These are phyloP conservation scores for Phaseolus lunatus DNA, from an alignment of 306 rosid genomes.

Conservation along the genomic window DNA sequence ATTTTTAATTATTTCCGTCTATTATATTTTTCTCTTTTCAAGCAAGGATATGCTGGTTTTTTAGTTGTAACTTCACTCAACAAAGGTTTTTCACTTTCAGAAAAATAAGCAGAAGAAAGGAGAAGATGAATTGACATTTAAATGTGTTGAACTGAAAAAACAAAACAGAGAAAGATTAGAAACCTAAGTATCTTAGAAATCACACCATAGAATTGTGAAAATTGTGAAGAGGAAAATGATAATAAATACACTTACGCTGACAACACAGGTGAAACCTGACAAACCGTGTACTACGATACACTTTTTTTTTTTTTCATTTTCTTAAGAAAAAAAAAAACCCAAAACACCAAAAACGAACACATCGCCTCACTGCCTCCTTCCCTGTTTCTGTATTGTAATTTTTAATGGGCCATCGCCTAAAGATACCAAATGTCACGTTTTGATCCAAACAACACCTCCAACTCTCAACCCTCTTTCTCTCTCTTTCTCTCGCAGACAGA, in stretches of 20 bases:
- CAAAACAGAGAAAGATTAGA: no score
- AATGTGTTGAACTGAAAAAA: no score
- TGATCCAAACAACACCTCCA: constrained; percentile 40
- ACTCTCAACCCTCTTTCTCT: constrained; percentile 1
- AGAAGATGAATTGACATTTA: no score
- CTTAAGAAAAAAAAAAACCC: background rate
- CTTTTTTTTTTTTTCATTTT: background rate
- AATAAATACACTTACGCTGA: background rate
- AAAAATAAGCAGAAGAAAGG: no score
- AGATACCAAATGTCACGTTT: constrained; percentile 38
- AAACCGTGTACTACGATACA: background rate
- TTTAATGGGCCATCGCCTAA: constrained; percentile 26
- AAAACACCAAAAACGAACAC: constrained; percentile 8
- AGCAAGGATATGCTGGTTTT: no score
- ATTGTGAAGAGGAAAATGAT: background rate
- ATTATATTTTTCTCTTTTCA: no score
- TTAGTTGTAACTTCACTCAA: no score
- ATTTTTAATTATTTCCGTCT: no score
- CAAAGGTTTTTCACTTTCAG: no score
- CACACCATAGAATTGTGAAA: background rate
- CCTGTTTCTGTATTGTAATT: background rate
- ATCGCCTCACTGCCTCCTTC: background rate
- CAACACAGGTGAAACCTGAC: background rate
- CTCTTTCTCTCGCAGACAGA: background rate
- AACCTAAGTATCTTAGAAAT: no score